A percentile compares a stretch with the other conserved stretches of the same genome.
Conservation (phyloP, 2,329 filamentous ascomycete genomes). For the Penicillium crustosum region DNA sequence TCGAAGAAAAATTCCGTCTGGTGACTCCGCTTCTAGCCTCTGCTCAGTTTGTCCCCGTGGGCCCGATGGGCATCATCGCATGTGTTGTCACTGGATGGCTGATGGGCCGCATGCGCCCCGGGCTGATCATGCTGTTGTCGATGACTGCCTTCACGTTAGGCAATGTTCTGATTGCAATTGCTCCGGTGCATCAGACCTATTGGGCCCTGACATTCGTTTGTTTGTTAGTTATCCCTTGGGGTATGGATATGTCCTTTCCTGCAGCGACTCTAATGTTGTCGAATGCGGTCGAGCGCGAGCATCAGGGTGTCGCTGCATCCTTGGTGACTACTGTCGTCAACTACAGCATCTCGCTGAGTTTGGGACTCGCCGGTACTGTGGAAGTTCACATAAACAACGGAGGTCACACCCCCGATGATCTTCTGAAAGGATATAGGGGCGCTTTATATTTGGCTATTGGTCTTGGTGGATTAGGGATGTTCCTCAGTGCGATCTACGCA, state of each 20-base stretch:
- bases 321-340: conserved; percentile 67
- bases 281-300: conserved; percentile 49
- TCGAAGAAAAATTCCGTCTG: too few species aligned
- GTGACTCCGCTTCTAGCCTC: too few species aligned
- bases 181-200: too few species aligned
- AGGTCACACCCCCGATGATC: conserved; percentile 34
- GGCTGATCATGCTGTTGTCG: too few species aligned
- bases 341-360: conserved; percentile 65
- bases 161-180: too few species aligned
- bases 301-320: conserved; percentile 55
- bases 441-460: conserved; percentile 45
- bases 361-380: conserved; percentile 66
- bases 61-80: too few species aligned
- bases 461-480: conserved; percentile 30
- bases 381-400: conserved; percentile 51
- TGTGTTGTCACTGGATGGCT: too few species aligned
- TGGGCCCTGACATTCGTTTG: too few species aligned
- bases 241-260: conserved; percentile 55
- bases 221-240: too few species aligned
- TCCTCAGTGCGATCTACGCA: conserved; percentile 18
- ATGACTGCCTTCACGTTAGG: too few species aligned
- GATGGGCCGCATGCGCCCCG: too few species aligned
- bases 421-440: conserved; percentile 41
- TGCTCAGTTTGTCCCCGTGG: too few species aligned
- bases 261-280: conserved; percentile 61